These are phyloP conservation scores for Forsythia viridissima DNA, from an alignment of 257 asterid genomes.

Conservation along the genomic window DNA sequence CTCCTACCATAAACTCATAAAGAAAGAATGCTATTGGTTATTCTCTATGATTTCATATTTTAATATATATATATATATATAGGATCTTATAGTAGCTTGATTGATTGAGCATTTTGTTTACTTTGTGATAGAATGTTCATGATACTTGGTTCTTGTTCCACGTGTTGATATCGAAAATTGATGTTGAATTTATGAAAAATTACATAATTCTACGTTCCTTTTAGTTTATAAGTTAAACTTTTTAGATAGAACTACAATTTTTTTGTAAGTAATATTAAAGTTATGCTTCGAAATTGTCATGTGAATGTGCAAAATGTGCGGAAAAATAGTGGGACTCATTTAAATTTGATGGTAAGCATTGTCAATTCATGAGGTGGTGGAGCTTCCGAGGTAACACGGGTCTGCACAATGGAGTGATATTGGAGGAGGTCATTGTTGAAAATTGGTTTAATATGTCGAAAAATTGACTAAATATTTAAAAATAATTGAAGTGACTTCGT, in stretches of 20 bases:
- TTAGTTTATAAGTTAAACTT: too few species aligned
- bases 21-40: background rate
- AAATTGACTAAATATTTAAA: too few species aligned
- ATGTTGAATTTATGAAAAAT: background rate
- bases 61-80: too few species aligned
- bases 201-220: too few species aligned
- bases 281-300: background rate
- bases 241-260: background rate
- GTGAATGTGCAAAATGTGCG: background rate
- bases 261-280: too few species aligned
- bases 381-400: too few species aligned
- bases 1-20: background rate
- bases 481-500: too few species aligned
- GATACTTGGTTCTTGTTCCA: background rate
- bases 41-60: background rate
- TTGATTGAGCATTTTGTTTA: background rate
- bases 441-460: too few species aligned
- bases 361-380: too few species aligned
- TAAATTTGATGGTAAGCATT: too few species aligned
- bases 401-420: background rate
- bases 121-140: background rate
- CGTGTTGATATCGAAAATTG: background rate
- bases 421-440: too few species aligned
- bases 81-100: background rate
- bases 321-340: background rate